These are phyloP conservation scores for Phaeosphaeriaceae sp. DNA, from an alignment of 2,329 filamentous ascomycete genomes.

Conservation along the genomic window DNA sequence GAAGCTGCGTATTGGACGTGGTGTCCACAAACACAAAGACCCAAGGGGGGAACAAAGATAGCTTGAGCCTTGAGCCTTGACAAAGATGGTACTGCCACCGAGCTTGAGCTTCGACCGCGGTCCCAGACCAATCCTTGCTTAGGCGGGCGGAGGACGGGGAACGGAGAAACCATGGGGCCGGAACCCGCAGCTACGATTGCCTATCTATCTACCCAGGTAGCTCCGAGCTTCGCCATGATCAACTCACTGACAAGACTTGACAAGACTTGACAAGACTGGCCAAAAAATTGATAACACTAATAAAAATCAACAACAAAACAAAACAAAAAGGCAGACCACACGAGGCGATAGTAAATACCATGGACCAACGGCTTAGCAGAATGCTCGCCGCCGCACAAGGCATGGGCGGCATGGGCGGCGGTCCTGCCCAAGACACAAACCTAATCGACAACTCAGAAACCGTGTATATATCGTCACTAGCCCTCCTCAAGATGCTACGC, in stretches of 20 bases:
- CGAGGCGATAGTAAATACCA: no score
- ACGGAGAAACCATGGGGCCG: slow-evolving; percentile 1
- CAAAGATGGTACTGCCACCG: not conserved
- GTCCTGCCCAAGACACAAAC: slow-evolving; percentile 71
- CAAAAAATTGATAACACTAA: not conserved
- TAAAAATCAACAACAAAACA: no score
- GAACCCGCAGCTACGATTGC: not conserved
- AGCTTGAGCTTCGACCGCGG: slow-evolving; percentile 15
- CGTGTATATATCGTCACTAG: slow-evolving; percentile 97
- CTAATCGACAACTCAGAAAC: slow-evolving; percentile 99
- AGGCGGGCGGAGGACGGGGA: slow-evolving; percentile 3
- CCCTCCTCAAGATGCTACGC: slow-evolving; percentile 96
- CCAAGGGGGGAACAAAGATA: no score
- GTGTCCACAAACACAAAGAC: no score
- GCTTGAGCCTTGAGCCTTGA: not conserved
- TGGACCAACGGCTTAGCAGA: slow-evolving; percentile 92
- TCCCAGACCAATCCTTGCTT: slow-evolving; percentile 7
- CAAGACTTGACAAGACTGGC: no score
- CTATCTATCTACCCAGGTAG: slow-evolving; percentile 1
- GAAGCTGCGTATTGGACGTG: no score
- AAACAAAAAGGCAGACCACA: slow-evolving; percentile 1
- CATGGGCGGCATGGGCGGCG: slow-evolving; percentile 67
- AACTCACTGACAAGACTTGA: no score
- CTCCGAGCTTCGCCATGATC: slow-evolving; percentile 19
- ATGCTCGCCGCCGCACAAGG: slow-evolving; percentile 78